Evolutionary conservation across 108 stramenopile species (phyloP).

Genomic region (Pseudonitzschia pungens): DNA sequence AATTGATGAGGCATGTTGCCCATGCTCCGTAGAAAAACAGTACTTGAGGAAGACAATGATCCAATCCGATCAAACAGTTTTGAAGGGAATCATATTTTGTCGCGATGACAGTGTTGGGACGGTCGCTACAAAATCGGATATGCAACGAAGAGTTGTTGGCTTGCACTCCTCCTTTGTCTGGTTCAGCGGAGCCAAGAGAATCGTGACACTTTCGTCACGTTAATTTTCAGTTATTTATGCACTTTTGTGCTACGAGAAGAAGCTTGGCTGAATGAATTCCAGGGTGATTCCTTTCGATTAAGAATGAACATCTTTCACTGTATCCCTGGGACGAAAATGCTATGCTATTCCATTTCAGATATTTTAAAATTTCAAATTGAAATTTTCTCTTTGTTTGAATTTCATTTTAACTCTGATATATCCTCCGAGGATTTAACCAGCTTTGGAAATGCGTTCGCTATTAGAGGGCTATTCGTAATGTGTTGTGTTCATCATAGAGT

Average conservation of each 20-base stretch:
- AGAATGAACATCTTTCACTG: slow-evolving; percentile 11
- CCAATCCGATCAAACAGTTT: not conserved
- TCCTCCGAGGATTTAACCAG: too few species aligned
- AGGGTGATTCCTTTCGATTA: slow-evolving; percentile 57
- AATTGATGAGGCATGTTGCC: slow-evolving; percentile 26
- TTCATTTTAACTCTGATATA: too few species aligned
- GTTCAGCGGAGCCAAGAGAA: not conserved
- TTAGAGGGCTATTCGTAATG: too few species aligned
- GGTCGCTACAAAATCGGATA: slow-evolving; percentile 31
- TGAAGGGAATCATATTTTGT: slow-evolving; percentile 32
- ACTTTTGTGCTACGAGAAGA: slow-evolving; percentile 29
- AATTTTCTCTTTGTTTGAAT: not conserved
- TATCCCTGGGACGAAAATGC: slow-evolving; percentile 39
- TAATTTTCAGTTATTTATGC: not conserved
- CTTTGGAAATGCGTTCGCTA: too few species aligned
- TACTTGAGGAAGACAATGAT: slow-evolving; percentile 3
- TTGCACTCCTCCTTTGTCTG: not conserved
- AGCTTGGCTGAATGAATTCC: slow-evolving; percentile 58
- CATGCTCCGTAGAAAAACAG: not conserved
- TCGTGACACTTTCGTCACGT: not conserved
- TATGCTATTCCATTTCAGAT: slow-evolving; percentile 29
- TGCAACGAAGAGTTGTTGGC: slow-evolving; percentile 16
- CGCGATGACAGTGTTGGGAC: slow-evolving; percentile 46
- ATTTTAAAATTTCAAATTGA: not conserved
- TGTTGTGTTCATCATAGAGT: too few species aligned